A percentile compares a stretch with the other conserved stretches of the same genome.
phyloP scores from a whole-genome alignment of 208 protist species.

The Wallacemonas sp. region DNA sequence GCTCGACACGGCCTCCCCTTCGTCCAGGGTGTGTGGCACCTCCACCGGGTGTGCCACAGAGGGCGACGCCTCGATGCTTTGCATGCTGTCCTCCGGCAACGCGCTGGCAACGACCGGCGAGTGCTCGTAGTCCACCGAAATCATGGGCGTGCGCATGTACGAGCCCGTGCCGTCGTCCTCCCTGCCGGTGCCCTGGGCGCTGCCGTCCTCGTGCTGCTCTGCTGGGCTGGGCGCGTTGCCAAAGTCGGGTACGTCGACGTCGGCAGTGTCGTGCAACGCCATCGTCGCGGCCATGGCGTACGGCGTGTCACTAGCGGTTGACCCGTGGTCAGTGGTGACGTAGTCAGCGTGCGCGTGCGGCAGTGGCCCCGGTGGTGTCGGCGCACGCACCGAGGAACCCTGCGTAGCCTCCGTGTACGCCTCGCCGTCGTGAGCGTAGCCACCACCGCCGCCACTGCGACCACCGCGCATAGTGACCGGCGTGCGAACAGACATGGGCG shows the following conservation, averaged over 20 bases:
- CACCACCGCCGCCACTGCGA: slow-evolving; percentile 24
- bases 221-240: too few species aligned
- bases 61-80: too few species aligned
- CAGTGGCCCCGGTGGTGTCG: too few species aligned
- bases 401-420: slow-evolving; percentile 5
- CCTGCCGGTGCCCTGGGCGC: slow-evolving; percentile 15
- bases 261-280: neutral
- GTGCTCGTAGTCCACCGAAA: slow-evolving; percentile 8
- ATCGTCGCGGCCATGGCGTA: neutral
- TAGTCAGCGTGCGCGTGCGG: too few species aligned
- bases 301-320: too few species aligned
- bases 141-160: slow-evolving; percentile 20
- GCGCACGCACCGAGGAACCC: too few species aligned
- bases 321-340: too few species aligned
- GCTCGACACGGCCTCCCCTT: too few species aligned
- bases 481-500: slow-evolving; percentile 13
- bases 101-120: slow-evolving; percentile 7
- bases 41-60: too few species aligned
- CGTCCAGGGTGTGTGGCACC: too few species aligned
- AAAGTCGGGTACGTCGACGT: slow-evolving; percentile 11
- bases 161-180: slow-evolving; percentile 19
- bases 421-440: too few species aligned
- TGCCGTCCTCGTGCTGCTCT: slow-evolving; percentile 13
- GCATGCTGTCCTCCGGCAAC: neutral
- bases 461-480: slow-evolving; percentile 13